These are phyloP conservation scores for Coprinopsis cinerea DNA, from an alignment of 768 basidiomycete species.

Conservation along the genomic window DNA sequence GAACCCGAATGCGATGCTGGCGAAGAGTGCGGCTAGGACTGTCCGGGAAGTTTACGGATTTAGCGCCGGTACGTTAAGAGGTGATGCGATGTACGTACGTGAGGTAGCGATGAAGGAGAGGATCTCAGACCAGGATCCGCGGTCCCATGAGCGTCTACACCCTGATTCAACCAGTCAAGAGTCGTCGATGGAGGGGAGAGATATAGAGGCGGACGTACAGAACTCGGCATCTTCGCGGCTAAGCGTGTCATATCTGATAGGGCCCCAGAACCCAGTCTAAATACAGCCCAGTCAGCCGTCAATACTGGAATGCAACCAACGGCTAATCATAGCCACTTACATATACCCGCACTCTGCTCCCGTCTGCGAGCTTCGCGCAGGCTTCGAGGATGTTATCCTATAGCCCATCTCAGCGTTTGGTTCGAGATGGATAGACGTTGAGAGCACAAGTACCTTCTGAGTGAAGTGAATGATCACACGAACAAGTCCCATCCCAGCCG, in stretches of 20 bases:
- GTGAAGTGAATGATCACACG: constrained; percentile 60
- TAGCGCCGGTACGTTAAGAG: neutral
- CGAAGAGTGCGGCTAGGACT: constrained; percentile 61
- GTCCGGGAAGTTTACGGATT: constrained; percentile 5
- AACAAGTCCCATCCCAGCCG: constrained; percentile 47
- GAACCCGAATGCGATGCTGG: constrained; percentile 61
- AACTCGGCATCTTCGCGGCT: constrained; percentile 31
- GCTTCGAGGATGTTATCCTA: constrained; percentile 55
- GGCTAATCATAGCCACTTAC: constrained; percentile 20
- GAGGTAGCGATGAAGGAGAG: constrained; percentile 53
- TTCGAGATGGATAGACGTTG: neutral
- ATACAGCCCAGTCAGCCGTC: too few relatives aligned
- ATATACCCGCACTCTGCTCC: constrained; percentile 27
- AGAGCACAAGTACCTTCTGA: constrained; percentile 46
- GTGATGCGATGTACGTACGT: constrained; percentile 33
- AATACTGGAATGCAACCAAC: neutral
- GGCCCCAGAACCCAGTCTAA: constrained; percentile 53
- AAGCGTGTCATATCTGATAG: constrained; percentile 27
- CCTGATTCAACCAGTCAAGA: constrained; percentile 31
- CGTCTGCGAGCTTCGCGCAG: constrained; percentile 41
- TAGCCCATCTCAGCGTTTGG: neutral
- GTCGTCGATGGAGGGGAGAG: too few relatives aligned
- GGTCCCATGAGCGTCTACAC: constrained; percentile 56
- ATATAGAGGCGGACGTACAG: constrained; percentile 33
- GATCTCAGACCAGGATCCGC: constrained; percentile 65